phyloP scores from a whole-genome alignment of 129 eudicot genomes.

The Dittrichia graveolens region DNA sequence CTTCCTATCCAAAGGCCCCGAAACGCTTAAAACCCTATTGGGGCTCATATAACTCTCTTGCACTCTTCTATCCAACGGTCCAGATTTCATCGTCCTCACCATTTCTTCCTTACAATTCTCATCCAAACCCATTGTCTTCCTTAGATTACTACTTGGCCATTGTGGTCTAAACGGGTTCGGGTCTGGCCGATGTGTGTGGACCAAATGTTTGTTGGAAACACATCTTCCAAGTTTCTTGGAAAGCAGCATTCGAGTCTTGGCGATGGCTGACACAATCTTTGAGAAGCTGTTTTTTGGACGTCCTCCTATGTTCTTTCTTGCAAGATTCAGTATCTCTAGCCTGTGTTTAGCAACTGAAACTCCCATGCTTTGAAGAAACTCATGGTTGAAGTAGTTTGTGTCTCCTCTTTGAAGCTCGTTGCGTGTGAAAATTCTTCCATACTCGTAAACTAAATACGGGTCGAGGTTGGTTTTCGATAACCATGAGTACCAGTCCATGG shows the following conservation, averaged over 20 bases:
- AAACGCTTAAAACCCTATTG: conserved; percentile 36
- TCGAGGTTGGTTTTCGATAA: conserved; percentile 61
- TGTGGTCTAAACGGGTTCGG: conserved; percentile 47
- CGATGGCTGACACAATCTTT: conserved; percentile 41
- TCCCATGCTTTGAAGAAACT: conserved; percentile 73
- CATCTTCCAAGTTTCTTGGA: conserved; percentile 43
- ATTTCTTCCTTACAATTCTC: conserved; percentile 26
- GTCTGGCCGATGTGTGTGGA: conserved; percentile 28
- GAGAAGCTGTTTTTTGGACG: conserved; percentile 36
- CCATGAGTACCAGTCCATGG: conserved; percentile 88
- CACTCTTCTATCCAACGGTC: conserved; percentile 57
- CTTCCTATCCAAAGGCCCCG: conserved; percentile 65
- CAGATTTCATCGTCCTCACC: conserved; percentile 49
- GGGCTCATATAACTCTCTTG: conserved; percentile 33
- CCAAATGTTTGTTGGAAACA: conserved; percentile 31
- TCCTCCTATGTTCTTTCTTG: conserved; percentile 30
- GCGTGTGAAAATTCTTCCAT: conserved; percentile 44
- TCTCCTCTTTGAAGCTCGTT: conserved; percentile 65
- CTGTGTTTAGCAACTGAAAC: conserved; percentile 64
- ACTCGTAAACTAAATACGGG: conserved; percentile 50
- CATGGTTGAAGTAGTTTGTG: conserved; percentile 56
- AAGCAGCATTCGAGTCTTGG: conserved; percentile 48
- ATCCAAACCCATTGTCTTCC: conserved; percentile 36
- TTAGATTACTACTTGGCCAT: conserved; percentile 51
- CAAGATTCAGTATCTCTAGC: conserved; percentile 66